Base-by-base conservation (phyloP, 2,329 filamentous ascomycete genomes). In the Neonectria ditissima region DNA sequence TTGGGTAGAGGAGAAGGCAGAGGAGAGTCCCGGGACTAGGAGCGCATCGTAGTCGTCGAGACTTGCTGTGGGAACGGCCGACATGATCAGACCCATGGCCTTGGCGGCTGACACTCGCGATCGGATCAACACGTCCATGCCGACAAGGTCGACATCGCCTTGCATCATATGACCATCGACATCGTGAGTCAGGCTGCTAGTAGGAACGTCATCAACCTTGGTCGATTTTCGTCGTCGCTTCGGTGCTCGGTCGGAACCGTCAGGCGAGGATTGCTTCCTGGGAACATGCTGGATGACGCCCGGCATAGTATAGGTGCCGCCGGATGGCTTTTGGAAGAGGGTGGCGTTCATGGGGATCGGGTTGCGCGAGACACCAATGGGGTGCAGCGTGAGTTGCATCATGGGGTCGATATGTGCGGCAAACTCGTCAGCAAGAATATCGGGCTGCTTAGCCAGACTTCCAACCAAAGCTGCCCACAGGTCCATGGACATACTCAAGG, bases 131-230 rank as follows among this genome's bases (percentile, higher is more conserved):
- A 90, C 90, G 64, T 99, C 96, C 73, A 92, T 87, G 32, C 96
- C 94, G 26, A 99, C 94, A 44, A 99, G 84, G 75, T 99, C 97
- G 50, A 98, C 91, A 73, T 99, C 97, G 55, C 97, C 96, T 76
- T 95, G 92, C 83, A 99, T 94, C 91, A 99, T 97, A 70, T 97
- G 94, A 10, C 94, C 96, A 77, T 99, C 96, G 18, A 99, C 93
- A 77, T 99, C 97, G 78, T 99, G 96, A 1, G 91, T 88, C n/a
- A 91, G 82, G n/a, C 82, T 86, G 4, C 86, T 80, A 1, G 87
- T 81, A 1, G 86, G 81, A 9, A 86, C 80, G 28, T 94, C 91
- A 58, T 96, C 92, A 20, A 87, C 81, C 81, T 97, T 97, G n/a
- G 92, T 89, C 0, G 92, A 92, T 78, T 94, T 97, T 65, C 94